Evolutionary conservation across 163 green algal genomes (phyloP).

Genomic region (Volvox carteri): DNA sequence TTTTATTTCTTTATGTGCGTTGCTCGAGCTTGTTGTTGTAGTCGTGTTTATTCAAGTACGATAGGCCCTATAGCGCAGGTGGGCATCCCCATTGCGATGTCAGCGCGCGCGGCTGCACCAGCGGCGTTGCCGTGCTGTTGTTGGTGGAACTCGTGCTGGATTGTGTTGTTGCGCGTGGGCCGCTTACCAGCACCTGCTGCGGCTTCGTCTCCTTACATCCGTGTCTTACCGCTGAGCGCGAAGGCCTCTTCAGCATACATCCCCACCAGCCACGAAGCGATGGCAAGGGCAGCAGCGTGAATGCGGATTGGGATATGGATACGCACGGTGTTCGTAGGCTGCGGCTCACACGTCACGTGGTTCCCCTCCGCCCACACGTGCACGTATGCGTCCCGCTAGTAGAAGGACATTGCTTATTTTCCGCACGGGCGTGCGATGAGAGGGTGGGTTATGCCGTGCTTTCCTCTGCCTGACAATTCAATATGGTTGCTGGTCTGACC

Average conservation of each 20-base stretch:
- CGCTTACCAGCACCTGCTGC: not conserved
- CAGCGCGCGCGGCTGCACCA: not conserved
- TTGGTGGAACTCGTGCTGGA: not conserved
- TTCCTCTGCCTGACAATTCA: not conserved
- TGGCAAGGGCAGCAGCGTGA: not conserved
- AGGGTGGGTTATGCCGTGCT: not conserved
- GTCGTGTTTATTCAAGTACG: not conserved
- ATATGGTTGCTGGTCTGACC: too few species aligned
- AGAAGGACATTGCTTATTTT: too few species aligned
- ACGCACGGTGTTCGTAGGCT: not conserved
- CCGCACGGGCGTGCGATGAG: not conserved
- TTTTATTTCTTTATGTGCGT: not conserved
- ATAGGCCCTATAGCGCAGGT: not conserved
- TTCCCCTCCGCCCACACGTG: not conserved
- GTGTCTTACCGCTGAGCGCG: not conserved
- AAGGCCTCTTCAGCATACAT: not conserved
- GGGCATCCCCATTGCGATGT: conserved; percentile 36
- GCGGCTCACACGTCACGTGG: not conserved
- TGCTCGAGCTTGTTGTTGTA: not conserved
- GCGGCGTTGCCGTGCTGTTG: conserved; percentile 8
- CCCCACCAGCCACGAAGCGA: not conserved
- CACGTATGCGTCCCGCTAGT: too few species aligned
- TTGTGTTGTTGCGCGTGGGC: not conserved
- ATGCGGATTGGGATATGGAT: not conserved
- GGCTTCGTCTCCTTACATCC: not conserved